Evolutionary conservation across 768 basidiomycete species (phyloP).

Genomic region (Lactifluus echinatus): DNA sequence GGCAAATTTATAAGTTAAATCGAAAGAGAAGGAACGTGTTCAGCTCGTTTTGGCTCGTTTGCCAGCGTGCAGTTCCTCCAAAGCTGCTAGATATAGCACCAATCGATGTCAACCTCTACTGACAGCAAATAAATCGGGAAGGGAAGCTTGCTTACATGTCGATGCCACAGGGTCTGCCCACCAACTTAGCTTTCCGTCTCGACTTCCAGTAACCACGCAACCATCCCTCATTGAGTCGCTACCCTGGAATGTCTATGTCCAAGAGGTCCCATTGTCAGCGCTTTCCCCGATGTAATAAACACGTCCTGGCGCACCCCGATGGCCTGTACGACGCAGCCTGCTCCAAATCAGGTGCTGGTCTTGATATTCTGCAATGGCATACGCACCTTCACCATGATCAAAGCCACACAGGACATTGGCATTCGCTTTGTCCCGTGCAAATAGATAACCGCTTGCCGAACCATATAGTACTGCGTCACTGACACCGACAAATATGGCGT

Average conservation of each 20-base stretch:
- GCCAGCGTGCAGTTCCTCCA: slow-evolving; percentile 3
- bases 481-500: slow-evolving; percentile 45
- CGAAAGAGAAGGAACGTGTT: slow-evolving; percentile 6
- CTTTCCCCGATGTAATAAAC: neutral
- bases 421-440: slow-evolving; percentile 55
- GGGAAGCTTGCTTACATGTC: neutral
- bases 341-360: neutral
- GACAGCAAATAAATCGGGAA: neutral
- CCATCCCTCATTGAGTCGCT: neutral
- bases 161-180: slow-evolving; percentile 15
- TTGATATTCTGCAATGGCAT: neutral
- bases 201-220: slow-evolving; percentile 17
- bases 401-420: slow-evolving; percentile 48
- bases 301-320: slow-evolving; percentile 3
- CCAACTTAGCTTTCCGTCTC: slow-evolving; percentile 19
- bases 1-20: slow-evolving; percentile 13
- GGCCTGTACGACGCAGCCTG: slow-evolving; percentile 17
- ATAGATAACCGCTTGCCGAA: slow-evolving; percentile 40
- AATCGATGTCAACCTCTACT: neutral
- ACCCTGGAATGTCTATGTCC: neutral
- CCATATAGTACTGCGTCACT: slow-evolving; percentile 54
- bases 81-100: neutral
- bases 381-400: slow-evolving; percentile 51
- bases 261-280: neutral
- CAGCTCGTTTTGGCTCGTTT: slow-evolving; percentile 18